Conservation (phyloP, 768 basidiomycete genomes). For the Goffeauzyma gilvescens region DNA sequence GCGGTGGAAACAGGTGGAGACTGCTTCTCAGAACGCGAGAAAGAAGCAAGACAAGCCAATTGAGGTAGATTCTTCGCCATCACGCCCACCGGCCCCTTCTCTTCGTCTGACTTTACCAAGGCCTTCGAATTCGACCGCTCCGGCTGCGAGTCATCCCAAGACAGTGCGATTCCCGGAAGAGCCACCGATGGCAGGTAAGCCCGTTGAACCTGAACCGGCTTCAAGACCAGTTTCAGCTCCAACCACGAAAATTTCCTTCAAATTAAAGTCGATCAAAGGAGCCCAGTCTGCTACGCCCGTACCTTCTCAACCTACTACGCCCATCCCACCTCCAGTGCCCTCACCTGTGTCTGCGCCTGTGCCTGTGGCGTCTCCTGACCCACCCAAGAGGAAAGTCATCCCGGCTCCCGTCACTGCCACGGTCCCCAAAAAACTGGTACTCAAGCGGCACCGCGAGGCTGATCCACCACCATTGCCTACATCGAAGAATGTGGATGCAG, state of each 20-base stretch:
- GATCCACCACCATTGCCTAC: background rate
- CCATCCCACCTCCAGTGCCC: background rate
- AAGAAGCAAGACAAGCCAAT: too few relatives aligned
- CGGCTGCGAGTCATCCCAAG: background rate
- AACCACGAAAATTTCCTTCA: background rate
- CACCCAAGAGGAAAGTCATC: too few relatives aligned
- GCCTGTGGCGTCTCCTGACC: too few relatives aligned
- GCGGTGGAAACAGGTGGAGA: too few relatives aligned
- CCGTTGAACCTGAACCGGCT: slow-evolving; percentile 12
- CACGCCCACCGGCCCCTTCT: background rate
- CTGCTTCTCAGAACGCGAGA: too few relatives aligned
- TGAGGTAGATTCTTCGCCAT: background rate
- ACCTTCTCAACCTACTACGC: slow-evolving; percentile 5
- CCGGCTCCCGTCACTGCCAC: too few relatives aligned
- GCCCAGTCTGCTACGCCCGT: slow-evolving; percentile 15
- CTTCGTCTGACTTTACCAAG: slow-evolving; percentile 21
- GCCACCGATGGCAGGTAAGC: slow-evolving; percentile 10
- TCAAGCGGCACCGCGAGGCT: too few relatives aligned
- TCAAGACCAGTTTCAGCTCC: slow-evolving; percentile 13
- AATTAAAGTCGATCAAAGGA: background rate
- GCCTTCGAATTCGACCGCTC: slow-evolving; percentile 24
- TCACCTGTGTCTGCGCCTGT: too few relatives aligned
- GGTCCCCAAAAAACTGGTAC: too few relatives aligned
- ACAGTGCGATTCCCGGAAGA: slow-evolving; percentile 3
- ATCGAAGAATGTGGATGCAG: slow-evolving; percentile 1